These are phyloP conservation scores for Phytopythium vexans DNA, from an alignment of 352 stramenopile genomes.

Conservation along the genomic window DNA sequence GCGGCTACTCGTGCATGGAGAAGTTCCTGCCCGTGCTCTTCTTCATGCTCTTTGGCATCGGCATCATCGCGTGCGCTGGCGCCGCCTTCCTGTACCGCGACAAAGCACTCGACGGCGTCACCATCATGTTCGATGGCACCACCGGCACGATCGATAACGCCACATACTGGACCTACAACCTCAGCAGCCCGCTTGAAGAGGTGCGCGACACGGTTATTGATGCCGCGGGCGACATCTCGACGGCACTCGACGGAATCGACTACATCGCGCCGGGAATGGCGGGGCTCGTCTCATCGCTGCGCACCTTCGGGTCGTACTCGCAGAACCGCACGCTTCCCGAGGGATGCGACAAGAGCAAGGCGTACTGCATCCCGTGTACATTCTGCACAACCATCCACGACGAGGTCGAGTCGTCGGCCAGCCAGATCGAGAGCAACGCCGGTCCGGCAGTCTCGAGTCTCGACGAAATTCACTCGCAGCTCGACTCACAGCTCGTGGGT, in stretches of 20 bases:
- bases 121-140: conserved; percentile 39
- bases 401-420: conserved; percentile 15
- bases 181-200: conserved; percentile 35
- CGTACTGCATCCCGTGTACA: conserved; percentile 30
- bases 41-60: conserved; percentile 56
- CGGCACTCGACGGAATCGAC: conserved; percentile 25
- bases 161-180: conserved; percentile 34
- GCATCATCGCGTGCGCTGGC: conserved; percentile 39
- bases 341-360: conserved; percentile 17
- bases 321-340: conserved; percentile 24
- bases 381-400: conserved; percentile 39
- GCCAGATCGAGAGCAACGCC: conserved; percentile 38
- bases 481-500: conserved; percentile 39
- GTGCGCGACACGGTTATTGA: conserved; percentile 38
- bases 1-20: conserved; percentile 64
- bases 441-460: conserved; percentile 26
- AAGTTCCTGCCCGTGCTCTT: conserved; percentile 68
- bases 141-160: conserved; percentile 33
- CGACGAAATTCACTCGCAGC: conserved; percentile 20
- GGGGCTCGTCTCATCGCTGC: conserved; percentile 25
- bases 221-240: conserved; percentile 25
- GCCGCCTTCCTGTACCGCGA: conserved; percentile 56
- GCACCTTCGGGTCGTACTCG: conserved; percentile 23
- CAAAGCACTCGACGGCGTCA: conserved; percentile 37
- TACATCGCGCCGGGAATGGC: conserved; percentile 44